These are phyloP conservation scores for Geotrichum fermentans DNA, from an alignment of 1,139 yeast genomes.

Conservation along the genomic window DNA sequence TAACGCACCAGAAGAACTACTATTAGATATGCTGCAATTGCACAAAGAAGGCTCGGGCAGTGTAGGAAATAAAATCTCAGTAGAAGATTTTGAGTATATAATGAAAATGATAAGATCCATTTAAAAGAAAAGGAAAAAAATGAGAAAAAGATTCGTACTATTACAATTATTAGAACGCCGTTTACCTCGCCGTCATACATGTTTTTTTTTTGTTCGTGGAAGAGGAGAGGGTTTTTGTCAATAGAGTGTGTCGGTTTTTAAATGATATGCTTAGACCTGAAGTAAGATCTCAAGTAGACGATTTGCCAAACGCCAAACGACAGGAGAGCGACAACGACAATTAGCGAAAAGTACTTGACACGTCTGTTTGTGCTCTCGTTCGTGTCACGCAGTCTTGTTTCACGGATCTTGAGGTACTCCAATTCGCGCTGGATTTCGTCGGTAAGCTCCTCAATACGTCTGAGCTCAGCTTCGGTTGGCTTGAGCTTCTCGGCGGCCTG, in stretches of 20 bases:
- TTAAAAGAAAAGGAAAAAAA: neutral
- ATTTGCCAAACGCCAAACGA: constrained; percentile 90
- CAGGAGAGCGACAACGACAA: constrained; percentile 62
- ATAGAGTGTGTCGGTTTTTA: too few relatives aligned
- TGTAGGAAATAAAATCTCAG: constrained; percentile 4
- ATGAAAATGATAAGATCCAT: constrained; percentile 6
- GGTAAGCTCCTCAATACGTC: constrained; percentile 75
- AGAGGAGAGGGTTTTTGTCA: too few relatives aligned
- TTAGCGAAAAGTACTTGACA: constrained; percentile 76
- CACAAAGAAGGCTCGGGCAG: neutral
- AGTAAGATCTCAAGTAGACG: constrained; percentile 83
- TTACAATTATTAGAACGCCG: neutral
- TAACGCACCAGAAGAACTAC: constrained; percentile 3
- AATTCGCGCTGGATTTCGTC: constrained; percentile 74
- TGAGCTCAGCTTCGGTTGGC: constrained; percentile 85
- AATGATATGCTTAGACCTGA: constrained; percentile 89
- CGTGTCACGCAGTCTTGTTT: constrained; percentile 89
- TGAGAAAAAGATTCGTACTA: neutral
- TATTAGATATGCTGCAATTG: constrained; percentile 13
- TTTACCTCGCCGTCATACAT: too few relatives aligned
- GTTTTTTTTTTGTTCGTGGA: too few relatives aligned
- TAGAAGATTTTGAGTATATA: constrained; percentile 16
- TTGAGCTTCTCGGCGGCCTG: constrained; percentile 90
- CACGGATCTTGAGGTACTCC: constrained; percentile 79
- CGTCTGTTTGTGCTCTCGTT: constrained; percentile 84